Percentiles rank a stretch among this genome's conserved stretches.
phyloP scores from a whole-genome alignment of 2,329 filamentous ascomycete genomes.

The Coniochaeta prunicola region DNA sequence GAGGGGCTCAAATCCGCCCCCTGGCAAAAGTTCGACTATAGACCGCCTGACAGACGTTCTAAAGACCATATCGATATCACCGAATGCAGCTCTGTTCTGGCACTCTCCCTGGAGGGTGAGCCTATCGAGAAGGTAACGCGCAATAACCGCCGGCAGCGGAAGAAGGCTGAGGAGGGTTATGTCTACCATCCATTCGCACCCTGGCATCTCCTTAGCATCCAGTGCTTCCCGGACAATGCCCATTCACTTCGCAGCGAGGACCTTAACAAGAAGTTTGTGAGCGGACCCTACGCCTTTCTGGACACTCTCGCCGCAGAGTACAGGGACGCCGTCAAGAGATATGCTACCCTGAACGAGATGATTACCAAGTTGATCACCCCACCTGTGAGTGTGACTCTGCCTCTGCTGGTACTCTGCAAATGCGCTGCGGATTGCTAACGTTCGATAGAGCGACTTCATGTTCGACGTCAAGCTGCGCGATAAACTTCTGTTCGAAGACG shows the following conservation, averaged over 20 bases:
- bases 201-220: conserved; percentile 52
- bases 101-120: conserved; percentile 46
- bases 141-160: conserved; percentile 31
- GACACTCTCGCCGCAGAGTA: conserved; percentile 52
- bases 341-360: conserved; percentile 46
- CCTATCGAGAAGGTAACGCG: conserved; percentile 42
- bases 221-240: conserved; percentile 53
- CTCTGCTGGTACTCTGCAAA: background rate
- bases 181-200: conserved; percentile 52
- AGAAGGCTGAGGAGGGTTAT: conserved; percentile 37
- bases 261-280: conserved; percentile 46
- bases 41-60: conserved; percentile 27
- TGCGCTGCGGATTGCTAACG: background rate
- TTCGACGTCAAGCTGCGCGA: conserved; percentile 49
- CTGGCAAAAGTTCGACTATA: conserved; percentile 51
- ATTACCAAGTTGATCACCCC: conserved; percentile 54
- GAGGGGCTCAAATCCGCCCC: conserved; percentile 47
- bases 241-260: conserved; percentile 49
- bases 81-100: conserved; percentile 52
- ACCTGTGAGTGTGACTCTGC: conserved; percentile 25
- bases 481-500: conserved; percentile 53
- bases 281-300: conserved; percentile 55
- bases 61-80: conserved; percentile 50
- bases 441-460: conserved; percentile 41
- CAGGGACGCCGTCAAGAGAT: conserved; percentile 51